Conservation (phyloP, 2,329 filamentous ascomycete genomes). For the Xylaria sp. region DNA sequence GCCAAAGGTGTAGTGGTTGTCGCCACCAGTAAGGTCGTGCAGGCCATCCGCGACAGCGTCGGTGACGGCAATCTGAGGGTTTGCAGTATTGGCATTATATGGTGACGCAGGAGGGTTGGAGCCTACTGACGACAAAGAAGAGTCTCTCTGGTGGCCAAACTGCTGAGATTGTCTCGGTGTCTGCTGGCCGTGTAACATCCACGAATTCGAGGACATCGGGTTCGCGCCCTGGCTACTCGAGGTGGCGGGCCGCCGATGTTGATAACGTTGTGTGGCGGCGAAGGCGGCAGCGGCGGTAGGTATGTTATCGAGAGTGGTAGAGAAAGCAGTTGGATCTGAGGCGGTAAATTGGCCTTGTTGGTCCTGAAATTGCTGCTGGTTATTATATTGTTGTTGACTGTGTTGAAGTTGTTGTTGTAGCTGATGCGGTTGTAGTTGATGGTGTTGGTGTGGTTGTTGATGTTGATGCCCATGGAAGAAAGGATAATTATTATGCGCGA, state of each 20-base stretch:
- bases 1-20: conserved; percentile 56
- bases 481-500: conserved; percentile 47
- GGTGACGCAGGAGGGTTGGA: conserved; percentile 71
- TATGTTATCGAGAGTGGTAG: conserved; percentile 52
- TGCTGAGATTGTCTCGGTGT: conserved; percentile 49
- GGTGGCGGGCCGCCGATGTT: conserved; percentile 38
- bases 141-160: conserved; percentile 67
- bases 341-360: conserved; percentile 18
- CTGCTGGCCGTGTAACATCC: conserved; percentile 47
- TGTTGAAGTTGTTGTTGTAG: conserved; percentile 32
- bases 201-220: conserved; percentile 50
- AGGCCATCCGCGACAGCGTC: conserved; percentile 61
- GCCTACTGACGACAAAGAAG: conserved; percentile 69
- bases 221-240: conserved; percentile 41
- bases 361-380: conserved; percentile 33
- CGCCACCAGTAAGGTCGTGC: conserved; percentile 56
- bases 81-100: conserved; percentile 64
- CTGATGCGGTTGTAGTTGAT: conserved; percentile 33
- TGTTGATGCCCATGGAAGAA: conserved; percentile 42
- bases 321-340: conserved; percentile 29
- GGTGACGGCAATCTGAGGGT: conserved; percentile 67
- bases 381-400: conserved; percentile 24
- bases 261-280: conserved; percentile 46
- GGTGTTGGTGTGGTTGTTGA: conserved; percentile 12
- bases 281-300: conserved; percentile 49